Evolutionary conservation across 306 rosid genomes (phyloP).

Genomic region (Vigna trinervia): DNA sequence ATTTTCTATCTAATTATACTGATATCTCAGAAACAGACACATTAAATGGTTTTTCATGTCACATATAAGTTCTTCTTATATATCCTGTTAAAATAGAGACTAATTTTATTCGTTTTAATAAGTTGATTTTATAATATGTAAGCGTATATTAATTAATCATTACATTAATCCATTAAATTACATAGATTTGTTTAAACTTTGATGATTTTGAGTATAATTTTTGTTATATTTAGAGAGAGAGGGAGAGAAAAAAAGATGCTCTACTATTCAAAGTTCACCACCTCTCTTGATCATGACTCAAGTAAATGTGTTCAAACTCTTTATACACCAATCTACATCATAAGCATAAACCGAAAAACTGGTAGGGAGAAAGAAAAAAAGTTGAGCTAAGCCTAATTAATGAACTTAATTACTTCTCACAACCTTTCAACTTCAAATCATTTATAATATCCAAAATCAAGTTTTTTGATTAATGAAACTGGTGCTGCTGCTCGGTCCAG

Average conservation of each 20-base stretch:
- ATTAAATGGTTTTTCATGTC: no score
- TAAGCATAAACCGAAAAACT: conserved; percentile 42
- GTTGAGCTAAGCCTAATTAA: conserved; percentile 34
- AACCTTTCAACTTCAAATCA: conserved; percentile 11
- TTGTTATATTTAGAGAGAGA: no score
- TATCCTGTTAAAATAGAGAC: no score
- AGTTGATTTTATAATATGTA: no score
- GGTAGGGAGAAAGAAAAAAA: conserved; percentile 13
- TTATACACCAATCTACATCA: conserved; percentile 62
- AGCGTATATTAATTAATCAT: no score
- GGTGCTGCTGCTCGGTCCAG: conserved; percentile 80
- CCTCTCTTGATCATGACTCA: conserved; percentile 53
- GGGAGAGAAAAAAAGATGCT: conserved; percentile 42
- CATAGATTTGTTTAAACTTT: no score
- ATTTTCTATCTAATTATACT: no score
- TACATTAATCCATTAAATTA: no score
- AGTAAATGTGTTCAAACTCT: conserved; percentile 59
- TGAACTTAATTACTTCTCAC: conserved; percentile 21
- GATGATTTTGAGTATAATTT: no score
- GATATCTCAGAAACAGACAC: no score
- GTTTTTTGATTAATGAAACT: conserved; percentile 54
- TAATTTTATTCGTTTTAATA: no score
- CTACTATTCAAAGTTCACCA: conserved; percentile 53
- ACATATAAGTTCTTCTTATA: no score
- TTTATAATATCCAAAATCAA: conserved; percentile 24